These are phyloP conservation scores for Magnolia changhungtana DNA, from an alignment of 164 flowering plant species.

Conservation along the genomic window DNA sequence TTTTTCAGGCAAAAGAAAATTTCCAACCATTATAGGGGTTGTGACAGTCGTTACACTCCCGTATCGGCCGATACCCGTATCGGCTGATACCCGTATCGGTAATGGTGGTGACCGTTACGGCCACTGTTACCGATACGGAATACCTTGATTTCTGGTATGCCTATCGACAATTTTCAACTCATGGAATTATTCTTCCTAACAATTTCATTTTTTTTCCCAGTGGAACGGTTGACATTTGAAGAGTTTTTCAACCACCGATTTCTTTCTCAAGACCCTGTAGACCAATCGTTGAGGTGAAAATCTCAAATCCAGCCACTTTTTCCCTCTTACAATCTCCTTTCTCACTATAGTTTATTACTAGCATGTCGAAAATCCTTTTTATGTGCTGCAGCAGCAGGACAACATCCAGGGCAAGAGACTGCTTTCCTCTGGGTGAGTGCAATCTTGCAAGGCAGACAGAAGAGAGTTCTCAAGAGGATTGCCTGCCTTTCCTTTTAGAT, in stretches of 20 bases:
- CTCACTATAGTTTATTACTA: neutral
- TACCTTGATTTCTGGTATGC: too few relatives aligned
- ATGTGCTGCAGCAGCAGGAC: constrained; percentile 35
- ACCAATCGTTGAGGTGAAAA: constrained; percentile 47
- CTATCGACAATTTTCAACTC: too few relatives aligned
- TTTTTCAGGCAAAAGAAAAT: too few relatives aligned
- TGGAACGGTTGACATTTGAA: constrained; percentile 92
- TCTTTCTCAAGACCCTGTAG: constrained; percentile 38
- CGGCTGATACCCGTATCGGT: too few relatives aligned
- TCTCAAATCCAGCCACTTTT: neutral
- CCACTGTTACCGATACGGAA: too few relatives aligned
- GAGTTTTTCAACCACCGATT: constrained; percentile 93
- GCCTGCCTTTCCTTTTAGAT: constrained; percentile 68
- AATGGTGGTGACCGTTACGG: too few relatives aligned
- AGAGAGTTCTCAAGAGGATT: constrained; percentile 73
- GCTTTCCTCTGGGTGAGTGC: constrained; percentile 36
- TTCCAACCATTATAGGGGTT: too few relatives aligned
- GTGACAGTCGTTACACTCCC: too few relatives aligned
- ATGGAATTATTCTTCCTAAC: neutral
- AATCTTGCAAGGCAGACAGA: constrained; percentile 37
- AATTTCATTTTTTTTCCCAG: constrained; percentile 30
- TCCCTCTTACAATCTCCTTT: neutral
- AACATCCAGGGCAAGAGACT: constrained; percentile 31
- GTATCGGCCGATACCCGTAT: too few relatives aligned
- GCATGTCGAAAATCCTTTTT: constrained; percentile 5